These are phyloP conservation scores for Dipteronia sinensis DNA, from an alignment of 345 rosid genomes.

Conservation along the genomic window DNA sequence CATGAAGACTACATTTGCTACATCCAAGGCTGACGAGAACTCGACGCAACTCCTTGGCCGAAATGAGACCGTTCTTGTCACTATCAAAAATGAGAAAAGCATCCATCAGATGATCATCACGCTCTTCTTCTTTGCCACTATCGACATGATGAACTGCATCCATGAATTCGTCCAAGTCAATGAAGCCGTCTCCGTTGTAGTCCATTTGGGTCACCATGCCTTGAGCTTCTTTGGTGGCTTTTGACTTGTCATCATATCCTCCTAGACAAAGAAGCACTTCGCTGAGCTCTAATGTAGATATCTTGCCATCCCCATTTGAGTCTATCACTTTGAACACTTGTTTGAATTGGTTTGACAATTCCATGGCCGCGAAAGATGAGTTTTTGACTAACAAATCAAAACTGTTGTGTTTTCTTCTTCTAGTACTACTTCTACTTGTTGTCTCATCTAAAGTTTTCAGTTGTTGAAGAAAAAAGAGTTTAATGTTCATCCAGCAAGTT, in stretches of 20 bases:
- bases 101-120: conserved; percentile 36
- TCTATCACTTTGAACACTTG: conserved; percentile 51
- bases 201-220: conserved; percentile 46
- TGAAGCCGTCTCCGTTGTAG: conserved; percentile 49
- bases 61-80: conserved; percentile 48
- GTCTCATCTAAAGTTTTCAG: background rate
- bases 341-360: conserved; percentile 33
- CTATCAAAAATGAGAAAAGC: conserved; percentile 48
- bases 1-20: conserved; percentile 33
- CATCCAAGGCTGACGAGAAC: conserved; percentile 41
- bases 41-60: conserved; percentile 44
- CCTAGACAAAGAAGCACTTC: conserved; percentile 40
- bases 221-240: conserved; percentile 38
- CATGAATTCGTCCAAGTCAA: conserved; percentile 49
- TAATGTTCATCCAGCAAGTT: conserved; percentile 17
- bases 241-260: conserved; percentile 32
- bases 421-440: background rate
- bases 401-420: background rate
- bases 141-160: conserved; percentile 1
- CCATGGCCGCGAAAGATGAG: conserved; percentile 39
- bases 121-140: conserved; percentile 17
- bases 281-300: conserved; percentile 44
- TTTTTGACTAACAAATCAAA: conserved; percentile 21
- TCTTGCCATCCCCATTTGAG: conserved; percentile 53
- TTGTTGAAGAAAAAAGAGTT: conserved; percentile 13